Conservation (phyloP, 306 rosid genomes). For the Fagus crenata region DNA sequence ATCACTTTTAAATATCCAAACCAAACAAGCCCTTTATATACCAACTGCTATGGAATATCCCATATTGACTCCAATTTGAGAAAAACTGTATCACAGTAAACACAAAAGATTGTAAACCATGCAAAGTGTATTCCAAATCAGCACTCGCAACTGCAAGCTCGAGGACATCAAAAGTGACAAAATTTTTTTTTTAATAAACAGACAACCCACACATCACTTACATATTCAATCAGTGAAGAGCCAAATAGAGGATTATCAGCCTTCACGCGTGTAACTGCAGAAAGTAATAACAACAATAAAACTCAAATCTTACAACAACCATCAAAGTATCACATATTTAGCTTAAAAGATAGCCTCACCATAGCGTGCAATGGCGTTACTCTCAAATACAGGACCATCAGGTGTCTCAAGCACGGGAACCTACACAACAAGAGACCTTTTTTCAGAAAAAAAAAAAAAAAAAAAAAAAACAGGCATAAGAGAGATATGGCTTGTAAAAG, state of each 20-base stretch:
- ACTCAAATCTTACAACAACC: neutral
- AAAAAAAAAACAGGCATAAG: neutral
- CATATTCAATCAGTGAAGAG: slow-evolving; percentile 58
- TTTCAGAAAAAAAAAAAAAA: neutral
- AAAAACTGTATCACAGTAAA: neutral
- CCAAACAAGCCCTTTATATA: too few relatives aligned
- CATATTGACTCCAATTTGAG: neutral
- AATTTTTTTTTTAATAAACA: neutral
- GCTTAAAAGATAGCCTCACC: slow-evolving; percentile 32
- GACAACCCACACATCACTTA: slow-evolving; percentile 17
- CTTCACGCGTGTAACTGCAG: slow-evolving; percentile 65
- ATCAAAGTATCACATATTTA: neutral
- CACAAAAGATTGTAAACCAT: neutral
- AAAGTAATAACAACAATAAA: slow-evolving; percentile 6
- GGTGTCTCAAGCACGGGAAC: slow-evolving; percentile 76
- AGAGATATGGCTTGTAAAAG: neutral
- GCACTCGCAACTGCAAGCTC: neutral
- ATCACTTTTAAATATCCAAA: too few relatives aligned
- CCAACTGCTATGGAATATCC: neutral
- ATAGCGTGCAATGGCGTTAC: slow-evolving; percentile 83
- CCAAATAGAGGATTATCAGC: slow-evolving; percentile 51
- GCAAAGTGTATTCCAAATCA: neutral
- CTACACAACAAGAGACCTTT: slow-evolving; percentile 26
- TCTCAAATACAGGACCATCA: slow-evolving; percentile 72
- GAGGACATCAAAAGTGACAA: neutral